These are phyloP conservation scores for Candida corydali DNA, from an alignment of 805 yeast species.

Conservation along the genomic window DNA sequence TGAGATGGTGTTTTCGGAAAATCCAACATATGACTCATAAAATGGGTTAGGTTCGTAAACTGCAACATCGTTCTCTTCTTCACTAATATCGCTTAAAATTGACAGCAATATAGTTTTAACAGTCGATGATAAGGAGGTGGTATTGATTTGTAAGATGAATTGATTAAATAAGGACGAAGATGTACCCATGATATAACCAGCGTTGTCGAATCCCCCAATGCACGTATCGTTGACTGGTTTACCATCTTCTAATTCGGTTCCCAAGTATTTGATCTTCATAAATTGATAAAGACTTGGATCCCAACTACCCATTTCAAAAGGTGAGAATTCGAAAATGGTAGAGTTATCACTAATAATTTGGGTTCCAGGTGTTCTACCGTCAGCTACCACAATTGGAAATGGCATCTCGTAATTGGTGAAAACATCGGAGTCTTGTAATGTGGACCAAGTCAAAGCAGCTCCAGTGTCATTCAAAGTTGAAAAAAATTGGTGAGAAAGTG, in stretches of 20 bases:
- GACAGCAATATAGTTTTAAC: slow-evolving; percentile 20
- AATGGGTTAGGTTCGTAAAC: slow-evolving; percentile 40
- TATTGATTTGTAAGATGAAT: slow-evolving; percentile 19
- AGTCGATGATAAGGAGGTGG: slow-evolving; percentile 16
- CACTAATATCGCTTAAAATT: slow-evolving; percentile 22
- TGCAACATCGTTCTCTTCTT: slow-evolving; percentile 32
- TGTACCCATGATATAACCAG: slow-evolving; percentile 38
- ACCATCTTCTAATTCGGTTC: slow-evolving; percentile 22
- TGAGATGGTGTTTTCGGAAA: slow-evolving; percentile 11
- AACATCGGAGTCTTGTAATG: slow-evolving; percentile 18
- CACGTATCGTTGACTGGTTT: slow-evolving; percentile 15
- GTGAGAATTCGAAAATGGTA: slow-evolving; percentile 45
- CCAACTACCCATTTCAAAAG: slow-evolving; percentile 42
- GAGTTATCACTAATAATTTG: slow-evolving; percentile 57
- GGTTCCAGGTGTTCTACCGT: slow-evolving; percentile 65
- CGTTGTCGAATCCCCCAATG: slow-evolving; percentile 30
- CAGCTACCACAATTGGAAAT: slow-evolving; percentile 38
- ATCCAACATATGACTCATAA: slow-evolving; percentile 20
- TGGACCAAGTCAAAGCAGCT: slow-evolving; percentile 27
- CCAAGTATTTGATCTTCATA: slow-evolving; percentile 26
- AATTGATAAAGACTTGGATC: slow-evolving; percentile 33
- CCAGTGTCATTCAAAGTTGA: slow-evolving; percentile 24
- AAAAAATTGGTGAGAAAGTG: slow-evolving; percentile 30
- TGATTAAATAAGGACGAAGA: slow-evolving; percentile 37
- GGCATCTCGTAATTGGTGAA: slow-evolving; percentile 33